Conservation (phyloP, 1,284 basidiomycete species). For the Microstroma glucosiphilum region DNA sequence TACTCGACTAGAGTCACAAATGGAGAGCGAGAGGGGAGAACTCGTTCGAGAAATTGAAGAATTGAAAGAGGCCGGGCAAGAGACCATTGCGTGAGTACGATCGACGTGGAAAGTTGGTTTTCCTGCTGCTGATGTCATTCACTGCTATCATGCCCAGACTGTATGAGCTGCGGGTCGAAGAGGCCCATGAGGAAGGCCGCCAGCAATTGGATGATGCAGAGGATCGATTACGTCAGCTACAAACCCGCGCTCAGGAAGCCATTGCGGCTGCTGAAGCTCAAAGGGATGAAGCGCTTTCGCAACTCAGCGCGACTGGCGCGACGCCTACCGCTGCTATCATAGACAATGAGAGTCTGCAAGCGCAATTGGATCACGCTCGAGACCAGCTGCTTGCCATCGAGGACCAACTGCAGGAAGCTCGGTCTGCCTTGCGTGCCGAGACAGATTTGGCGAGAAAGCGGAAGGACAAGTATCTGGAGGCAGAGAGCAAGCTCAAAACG, state of each 20-base stretch:
- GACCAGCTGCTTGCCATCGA: conserved; percentile 58
- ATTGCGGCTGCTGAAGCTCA: conserved; percentile 65
- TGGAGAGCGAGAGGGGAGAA: conserved; percentile 31
- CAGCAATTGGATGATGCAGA: conserved; percentile 47
- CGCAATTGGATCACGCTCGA: conserved; percentile 15
- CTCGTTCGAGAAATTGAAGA: conserved; percentile 63
- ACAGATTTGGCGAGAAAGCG: conserved; percentile 61
- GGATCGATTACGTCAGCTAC: conserved; percentile 67
- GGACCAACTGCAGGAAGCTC: conserved; percentile 75
- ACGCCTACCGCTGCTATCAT: conserved; percentile 10
- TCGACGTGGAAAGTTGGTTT: too few species aligned
- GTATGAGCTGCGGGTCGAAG: conserved; percentile 25
- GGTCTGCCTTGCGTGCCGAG: conserved; percentile 66
- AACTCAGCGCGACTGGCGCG: conserved; percentile 51
- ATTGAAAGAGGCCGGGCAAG: conserved; percentile 73
- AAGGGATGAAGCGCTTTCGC: conserved; percentile 64
- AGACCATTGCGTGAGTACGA: conserved; percentile 42
- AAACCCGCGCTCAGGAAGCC: conserved; percentile 79
- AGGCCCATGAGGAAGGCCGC: conserved; percentile 43
- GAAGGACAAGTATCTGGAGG: conserved; percentile 59
- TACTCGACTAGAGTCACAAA: conserved; percentile 33
- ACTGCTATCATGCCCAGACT: conserved; percentile 13
- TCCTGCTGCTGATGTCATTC: too few species aligned
- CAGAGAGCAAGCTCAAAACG: conserved; percentile 56
- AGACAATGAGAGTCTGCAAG: conserved; percentile 12